Evolutionary conservation across 2,329 filamentous ascomycete genomes (phyloP), one percentile per base, ranked within the genome.

Genomic region (Aotearoamyces nothofagi): DNA sequence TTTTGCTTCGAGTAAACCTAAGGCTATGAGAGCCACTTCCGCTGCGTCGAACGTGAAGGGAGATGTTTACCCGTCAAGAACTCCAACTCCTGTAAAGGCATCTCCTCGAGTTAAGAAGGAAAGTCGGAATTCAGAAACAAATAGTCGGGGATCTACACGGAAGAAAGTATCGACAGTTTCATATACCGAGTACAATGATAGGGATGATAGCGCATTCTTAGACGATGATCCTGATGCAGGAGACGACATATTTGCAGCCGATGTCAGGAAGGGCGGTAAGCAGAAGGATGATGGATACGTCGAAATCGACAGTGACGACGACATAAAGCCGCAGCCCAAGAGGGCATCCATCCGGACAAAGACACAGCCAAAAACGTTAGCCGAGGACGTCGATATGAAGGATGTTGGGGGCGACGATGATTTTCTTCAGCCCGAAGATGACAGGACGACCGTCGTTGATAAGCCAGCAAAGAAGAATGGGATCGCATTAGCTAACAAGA

Each of bases 171-270:
- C n/a, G n/a, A n/a, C n/a, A n/a, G 43, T 30, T 12, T 39, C 39
- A 15, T 42, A 44, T 22, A 39, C 33, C 4, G 36, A 43, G 19
- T 19, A 35, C 9, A 25, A 41, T 7, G 38, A 67, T 19, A 61
- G 69, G 19, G 65, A 71, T 33, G 62, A 63, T 6, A 63, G 69
- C 42, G 64, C 60, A 4, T 69, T 66, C 33, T 54, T 78, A 39
- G 69, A 81, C 12, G 77, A 80, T 30, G 75, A 74, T 17, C 63
- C 67, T 5, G 70, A 81, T 24, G 75, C 69, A 3, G 78, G 69
- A n/a, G 78, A 83, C 39, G 86, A 93, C 42, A 84, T 93, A 12
- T 86, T 86, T 51, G 78, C 76, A 9, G 75, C 78, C 4, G 73
- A 81, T 38, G 66, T 65, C 17, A 78, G 73, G 46, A 66, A 66